Percentiles rank a stretch among this genome's conserved stretches.
phyloP scores from a whole-genome alignment of 2,329 filamentous ascomycete genomes.

The Penicillium sp. region DNA sequence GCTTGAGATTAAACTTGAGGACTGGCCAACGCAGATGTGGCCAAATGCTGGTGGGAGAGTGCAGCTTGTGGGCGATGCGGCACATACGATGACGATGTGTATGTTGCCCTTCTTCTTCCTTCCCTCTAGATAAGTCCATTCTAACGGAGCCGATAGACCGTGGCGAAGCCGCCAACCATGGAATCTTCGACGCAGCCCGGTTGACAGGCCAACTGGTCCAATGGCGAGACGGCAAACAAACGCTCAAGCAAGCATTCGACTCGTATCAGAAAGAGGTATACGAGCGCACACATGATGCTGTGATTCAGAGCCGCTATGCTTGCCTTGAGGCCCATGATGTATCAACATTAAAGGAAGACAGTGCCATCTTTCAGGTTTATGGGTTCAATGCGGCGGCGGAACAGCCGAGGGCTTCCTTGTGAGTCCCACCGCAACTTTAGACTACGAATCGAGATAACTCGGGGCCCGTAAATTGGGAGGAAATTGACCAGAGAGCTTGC shows the following conservation, averaged over 20 bases:
- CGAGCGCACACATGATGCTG: background rate
- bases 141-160: constrained; percentile 47
- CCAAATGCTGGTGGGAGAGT: constrained; percentile 44
- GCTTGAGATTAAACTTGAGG: constrained; percentile 54
- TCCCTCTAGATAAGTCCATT: background rate
- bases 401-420: constrained; percentile 1
- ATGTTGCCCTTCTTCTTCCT: constrained; percentile 29
- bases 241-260: background rate
- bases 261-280: background rate
- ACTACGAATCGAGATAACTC: too few relatives aligned
- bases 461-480: background rate
- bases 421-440: background rate
- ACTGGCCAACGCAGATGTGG: constrained; percentile 48
- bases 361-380: constrained; percentile 3
- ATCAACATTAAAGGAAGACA: background rate
- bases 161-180: constrained; percentile 64
- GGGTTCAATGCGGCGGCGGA: constrained; percentile 5
- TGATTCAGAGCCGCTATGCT: background rate
- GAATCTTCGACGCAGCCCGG: constrained; percentile 39
- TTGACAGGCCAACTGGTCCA: background rate
- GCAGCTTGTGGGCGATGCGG: constrained; percentile 59
- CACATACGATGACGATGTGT: constrained; percentile 67
- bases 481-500: too few relatives aligned
- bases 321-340: constrained; percentile 6
- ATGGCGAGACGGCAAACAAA: background rate